Percentiles rank a stretch among this genome's conserved stretches.
Evolutionary conservation across 768 basidiomycete species (phyloP).

Genomic region (Serendipita sp.): DNA sequence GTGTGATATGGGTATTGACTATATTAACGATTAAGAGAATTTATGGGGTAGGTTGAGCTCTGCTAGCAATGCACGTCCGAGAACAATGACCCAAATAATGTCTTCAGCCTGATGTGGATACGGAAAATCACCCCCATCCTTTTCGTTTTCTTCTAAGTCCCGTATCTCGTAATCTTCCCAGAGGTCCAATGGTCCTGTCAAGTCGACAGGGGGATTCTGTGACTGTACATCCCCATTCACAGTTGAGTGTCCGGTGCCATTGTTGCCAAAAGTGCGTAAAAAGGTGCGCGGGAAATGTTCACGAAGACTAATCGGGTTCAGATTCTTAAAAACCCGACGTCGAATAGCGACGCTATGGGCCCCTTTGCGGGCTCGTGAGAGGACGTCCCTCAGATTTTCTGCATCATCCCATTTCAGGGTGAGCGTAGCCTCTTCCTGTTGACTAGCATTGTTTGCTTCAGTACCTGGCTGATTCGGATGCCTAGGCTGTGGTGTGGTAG

Average conservation of each 20-base stretch:
- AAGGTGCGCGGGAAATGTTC: neutral
- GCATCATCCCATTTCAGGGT: neutral
- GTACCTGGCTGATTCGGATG: no score
- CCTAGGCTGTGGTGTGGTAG: no score
- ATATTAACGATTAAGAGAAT: neutral
- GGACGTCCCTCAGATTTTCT: neutral
- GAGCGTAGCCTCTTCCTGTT: neutral
- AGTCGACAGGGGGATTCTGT: neutral
- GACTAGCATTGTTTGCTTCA: no score
- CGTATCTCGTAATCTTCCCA: slow-evolving; percentile 1
- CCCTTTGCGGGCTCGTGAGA: neutral
- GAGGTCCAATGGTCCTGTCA: neutral
- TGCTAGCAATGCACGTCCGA: neutral
- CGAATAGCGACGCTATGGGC: neutral
- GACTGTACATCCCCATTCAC: neutral
- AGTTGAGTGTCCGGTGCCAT: neutral
- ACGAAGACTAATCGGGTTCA: neutral
- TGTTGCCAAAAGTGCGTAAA: neutral
- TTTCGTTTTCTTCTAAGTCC: neutral
- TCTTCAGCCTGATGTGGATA: neutral
- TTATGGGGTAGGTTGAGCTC: neutral
- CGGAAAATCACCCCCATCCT: slow-evolving; percentile 4
- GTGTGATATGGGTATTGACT: no score
- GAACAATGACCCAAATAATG: slow-evolving; percentile 1
- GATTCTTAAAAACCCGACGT: neutral